Evolutionary conservation across 768 basidiomycete species (phyloP), one percentile per base, ranked within the genome.

Genomic region (Xanthoconium stramineum): DNA sequence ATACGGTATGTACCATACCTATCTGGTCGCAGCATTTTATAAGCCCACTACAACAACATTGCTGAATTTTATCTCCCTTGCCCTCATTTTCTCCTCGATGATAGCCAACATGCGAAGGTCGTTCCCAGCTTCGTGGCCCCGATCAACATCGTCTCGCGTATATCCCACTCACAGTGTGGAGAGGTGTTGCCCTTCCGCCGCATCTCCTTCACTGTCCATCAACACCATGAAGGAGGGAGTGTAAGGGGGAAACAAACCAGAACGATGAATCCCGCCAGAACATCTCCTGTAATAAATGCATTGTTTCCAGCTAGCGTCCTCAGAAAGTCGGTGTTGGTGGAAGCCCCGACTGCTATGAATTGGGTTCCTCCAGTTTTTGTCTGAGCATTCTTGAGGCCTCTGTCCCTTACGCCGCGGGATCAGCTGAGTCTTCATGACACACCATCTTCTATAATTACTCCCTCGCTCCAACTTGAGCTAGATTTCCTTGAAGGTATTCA

Each of bases 181-280:
- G 24, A 24, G 24, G 24, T 24, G 24, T 24, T 24, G 24, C 35
- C 20, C 46, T 35, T 65, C 63, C 12, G 53, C 63, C 1, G 49
- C 64, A 12, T 75, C 77, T 50, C 75, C 74, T 52, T 84, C 82
- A 47, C 89, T 85, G 61, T 84, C 81, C 10, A 94, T 83, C 51
- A 94, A 69, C 64, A 91, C 87, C 68, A 77, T 77, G 91, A 89
- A 20, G 86, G 76, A 3, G 87, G 83, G n/a, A 86, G 66, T n/a
- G 84, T 73, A 14, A 94, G 73, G 6, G 3, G 89, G 89, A 75
- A 97, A 94, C n/a, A 97, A 76, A 53, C 89, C 82, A 38, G 84
- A 77, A 64, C 82, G 80, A 98, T 95, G 68, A 97, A 98, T 5
- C 92, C 92, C 3, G 94, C 96, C 66, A 96, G 94, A 12, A 98